phyloP scores from a whole-genome alignment of 2,329 filamentous ascomycete genomes.

The Ciborinia camelliae region DNA sequence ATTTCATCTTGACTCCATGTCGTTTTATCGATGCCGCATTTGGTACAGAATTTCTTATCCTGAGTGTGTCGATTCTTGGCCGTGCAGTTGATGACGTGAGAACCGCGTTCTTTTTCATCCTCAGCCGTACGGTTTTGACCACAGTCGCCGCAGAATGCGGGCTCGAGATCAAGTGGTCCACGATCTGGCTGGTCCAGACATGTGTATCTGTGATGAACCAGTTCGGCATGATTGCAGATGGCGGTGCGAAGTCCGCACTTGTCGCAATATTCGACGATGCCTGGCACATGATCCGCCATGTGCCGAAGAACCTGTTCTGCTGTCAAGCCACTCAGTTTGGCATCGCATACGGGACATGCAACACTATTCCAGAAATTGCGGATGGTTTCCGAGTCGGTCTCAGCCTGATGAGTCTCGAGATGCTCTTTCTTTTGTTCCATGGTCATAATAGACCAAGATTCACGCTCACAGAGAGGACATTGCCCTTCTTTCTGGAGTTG shows the following conservation, averaged over 20 bases:
- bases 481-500: slow-evolving; percentile 24
- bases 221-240: slow-evolving; percentile 14
- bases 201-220: slow-evolving; percentile 20
- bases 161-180: not conserved
- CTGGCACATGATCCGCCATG: slow-evolving; percentile 28
- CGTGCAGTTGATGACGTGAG: not conserved
- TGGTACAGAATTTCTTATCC: slow-evolving; percentile 19
- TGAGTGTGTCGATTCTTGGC: not conserved
- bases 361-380: slow-evolving; percentile 25
- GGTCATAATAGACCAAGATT: slow-evolving; percentile 27
- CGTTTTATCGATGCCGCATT: slow-evolving; percentile 23
- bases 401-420: slow-evolving; percentile 22
- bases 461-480: slow-evolving; percentile 31
- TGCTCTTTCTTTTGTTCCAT: slow-evolving; percentile 28
- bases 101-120: not conserved
- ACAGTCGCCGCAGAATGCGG: slow-evolving; percentile 22
- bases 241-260: slow-evolving; percentile 24
- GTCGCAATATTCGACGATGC: slow-evolving; percentile 30
- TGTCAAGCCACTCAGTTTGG: slow-evolving; percentile 20
- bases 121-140: slow-evolving; percentile 17
- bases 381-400: slow-evolving; percentile 17
- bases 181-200: slow-evolving; percentile 15
- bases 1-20: not conserved
- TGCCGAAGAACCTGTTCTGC: slow-evolving; percentile 26
- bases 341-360: slow-evolving; percentile 31